Base-by-base conservation (phyloP, 306 rosid species). In the Boehmeria nivea region DNA sequence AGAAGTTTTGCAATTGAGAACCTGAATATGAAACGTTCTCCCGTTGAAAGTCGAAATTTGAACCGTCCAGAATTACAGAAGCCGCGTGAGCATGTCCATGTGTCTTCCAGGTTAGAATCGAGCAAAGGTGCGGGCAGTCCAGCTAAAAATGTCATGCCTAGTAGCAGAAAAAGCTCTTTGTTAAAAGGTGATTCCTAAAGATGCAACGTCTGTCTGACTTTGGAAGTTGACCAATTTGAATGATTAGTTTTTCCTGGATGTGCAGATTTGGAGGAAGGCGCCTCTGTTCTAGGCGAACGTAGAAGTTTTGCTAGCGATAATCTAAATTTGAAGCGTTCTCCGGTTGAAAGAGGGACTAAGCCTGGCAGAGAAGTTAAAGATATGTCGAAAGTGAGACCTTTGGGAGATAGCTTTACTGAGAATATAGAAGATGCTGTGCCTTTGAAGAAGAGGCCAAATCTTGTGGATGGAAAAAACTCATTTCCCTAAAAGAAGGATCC, bases 391-490 rank as follows among this genome's bases (percentile, higher is more conserved):
- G 61, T 14, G 18, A 56, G 47, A 40, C 3, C 48, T 37, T 40
- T 6, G 15, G 61, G 31, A 56, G 45, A 12, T 22, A 23, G 19
- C 47, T 37, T 38, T 53, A 45, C 69, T 47, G 60, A 55, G 71
- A 64, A 14, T 10, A 12, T 45, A 16, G 50, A 22, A 24, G 44
- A 59, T 62, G 12, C 70, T 38, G 51, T 13, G 56, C 72, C 72
- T 3, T 18, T 20, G 42, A 76, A 70, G 58, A 83, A 68, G 74
- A 79, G 74, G 63, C 73, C 46, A 63, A 14, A 37, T 26, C 16
- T 1, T n/a, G 65, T 61, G 38, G 59, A 24, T 42, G 34, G 43
- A 18, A 63, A 63, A 45, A 8, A 23, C 26, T 21, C 57, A 20
- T 25, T 46, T 20, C 33, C 43, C 63, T 19, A 42, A 57, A 63